Conservation (phyloP, 1,139 yeast genomes). For the Yamadazyma oceani region DNA sequence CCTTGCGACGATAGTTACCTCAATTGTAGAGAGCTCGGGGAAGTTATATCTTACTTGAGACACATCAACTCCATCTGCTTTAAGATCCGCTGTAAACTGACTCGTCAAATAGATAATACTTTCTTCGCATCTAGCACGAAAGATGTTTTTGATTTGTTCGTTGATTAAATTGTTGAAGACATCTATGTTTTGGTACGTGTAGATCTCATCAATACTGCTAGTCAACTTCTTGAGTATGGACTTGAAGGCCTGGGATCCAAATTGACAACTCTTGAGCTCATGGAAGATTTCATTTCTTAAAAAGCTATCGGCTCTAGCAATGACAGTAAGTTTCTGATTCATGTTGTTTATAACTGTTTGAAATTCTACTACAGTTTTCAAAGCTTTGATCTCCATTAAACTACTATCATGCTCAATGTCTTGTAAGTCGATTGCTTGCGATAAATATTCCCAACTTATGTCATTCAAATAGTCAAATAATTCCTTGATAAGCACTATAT, state of each 20-base stretch:
- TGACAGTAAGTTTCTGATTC: conserved; percentile 31
- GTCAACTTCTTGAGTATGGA: conserved; percentile 36
- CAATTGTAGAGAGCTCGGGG: neutral
- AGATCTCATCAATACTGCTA: conserved; percentile 40
- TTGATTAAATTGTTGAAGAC: conserved; percentile 43
- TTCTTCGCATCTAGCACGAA: conserved; percentile 9
- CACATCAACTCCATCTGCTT: neutral
- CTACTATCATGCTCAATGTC: conserved; percentile 19
- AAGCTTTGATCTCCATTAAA: conserved; percentile 39
- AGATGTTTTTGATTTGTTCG: conserved; percentile 28
- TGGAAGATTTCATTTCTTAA: conserved; percentile 20
- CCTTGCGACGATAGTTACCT: conserved; percentile 41
- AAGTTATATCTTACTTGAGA: neutral
- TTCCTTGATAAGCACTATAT: conserved; percentile 31
- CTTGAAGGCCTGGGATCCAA: conserved; percentile 17
- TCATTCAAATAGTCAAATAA: conserved; percentile 26
- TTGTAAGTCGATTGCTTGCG: conserved; percentile 49
- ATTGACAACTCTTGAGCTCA: conserved; percentile 30
- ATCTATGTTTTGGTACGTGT: conserved; percentile 39
- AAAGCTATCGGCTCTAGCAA: conserved; percentile 24
- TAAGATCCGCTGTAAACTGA: neutral
- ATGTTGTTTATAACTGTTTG: conserved; percentile 33
- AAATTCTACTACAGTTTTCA: conserved; percentile 38
- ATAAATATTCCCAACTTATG: conserved; percentile 57
- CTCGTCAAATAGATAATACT: neutral